Conservation (phyloP, 192 early-diverging fungal species). For the Entomortierella beljakovae region DNA sequence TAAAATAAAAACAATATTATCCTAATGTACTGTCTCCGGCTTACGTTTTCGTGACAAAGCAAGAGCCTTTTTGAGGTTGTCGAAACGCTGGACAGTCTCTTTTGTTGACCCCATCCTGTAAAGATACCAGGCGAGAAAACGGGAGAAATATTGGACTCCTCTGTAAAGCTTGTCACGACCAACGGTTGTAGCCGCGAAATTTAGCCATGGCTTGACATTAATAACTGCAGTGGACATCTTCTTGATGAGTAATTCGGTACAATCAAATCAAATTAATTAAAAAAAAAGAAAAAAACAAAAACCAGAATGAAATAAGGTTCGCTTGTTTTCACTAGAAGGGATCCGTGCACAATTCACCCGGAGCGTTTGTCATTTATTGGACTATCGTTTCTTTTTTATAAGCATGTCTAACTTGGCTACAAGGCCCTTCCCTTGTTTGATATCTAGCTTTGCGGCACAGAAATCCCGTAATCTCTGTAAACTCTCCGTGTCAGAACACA, state of each 20-base stretch:
- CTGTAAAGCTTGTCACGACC: slow-evolving; percentile 87
- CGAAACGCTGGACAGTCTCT: slow-evolving; percentile 67
- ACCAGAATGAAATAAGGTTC: no score
- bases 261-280: no score
- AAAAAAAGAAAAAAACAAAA: no score
- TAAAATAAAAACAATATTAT: neutral
- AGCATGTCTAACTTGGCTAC: slow-evolving; percentile 33
- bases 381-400: slow-evolving; percentile 34
- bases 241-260: neutral
- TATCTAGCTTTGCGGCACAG: slow-evolving; percentile 28
- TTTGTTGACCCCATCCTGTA: slow-evolving; percentile 66
- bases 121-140: slow-evolving; percentile 80
- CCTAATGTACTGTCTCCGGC: neutral
- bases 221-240: slow-evolving; percentile 24
- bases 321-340: no score
- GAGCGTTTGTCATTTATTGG: no score
- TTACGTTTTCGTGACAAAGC: slow-evolving; percentile 77
- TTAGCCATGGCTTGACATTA: slow-evolving; percentile 56
- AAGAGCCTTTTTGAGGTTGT: slow-evolving; percentile 69
- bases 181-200: slow-evolving; percentile 69
- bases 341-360: no score
- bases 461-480: slow-evolving; percentile 25
- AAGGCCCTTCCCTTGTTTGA: slow-evolving; percentile 20
- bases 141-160: slow-evolving; percentile 88
- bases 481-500: slow-evolving; percentile 24